Evolutionary conservation across 148 eudicot species (phyloP).

Genomic region (Pharnaceum exiguum): DNA sequence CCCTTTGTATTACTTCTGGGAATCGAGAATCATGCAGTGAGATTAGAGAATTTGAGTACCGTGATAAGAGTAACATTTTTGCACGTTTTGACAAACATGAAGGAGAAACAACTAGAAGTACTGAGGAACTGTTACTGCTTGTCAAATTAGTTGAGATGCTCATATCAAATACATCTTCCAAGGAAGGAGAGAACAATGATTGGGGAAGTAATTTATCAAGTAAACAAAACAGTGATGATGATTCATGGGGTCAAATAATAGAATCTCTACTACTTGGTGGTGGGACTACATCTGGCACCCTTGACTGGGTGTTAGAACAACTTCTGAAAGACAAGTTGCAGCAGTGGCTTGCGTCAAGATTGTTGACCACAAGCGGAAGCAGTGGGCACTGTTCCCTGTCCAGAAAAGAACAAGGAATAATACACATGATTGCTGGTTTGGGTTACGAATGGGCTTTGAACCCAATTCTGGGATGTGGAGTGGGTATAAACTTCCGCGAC

Average conservation of each 20-base stretch:
- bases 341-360: slow-evolving; percentile 61
- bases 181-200: slow-evolving; percentile 34
- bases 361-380: slow-evolving; percentile 13
- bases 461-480: slow-evolving; percentile 65
- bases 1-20: slow-evolving; percentile 68
- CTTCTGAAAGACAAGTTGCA: slow-evolving; percentile 81
- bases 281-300: slow-evolving; percentile 44
- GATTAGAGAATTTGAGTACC: slow-evolving; percentile 85
- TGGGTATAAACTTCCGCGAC: slow-evolving; percentile 83
- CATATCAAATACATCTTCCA: slow-evolving; percentile 31
- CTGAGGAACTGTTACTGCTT: slow-evolving; percentile 71
- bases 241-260: slow-evolving; percentile 56
- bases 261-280: slow-evolving; percentile 56
- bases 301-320: slow-evolving; percentile 75
- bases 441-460: slow-evolving; percentile 93
- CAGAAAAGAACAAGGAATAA: slow-evolving; percentile 85
- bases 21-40: slow-evolving; percentile 84
- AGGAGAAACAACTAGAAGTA: slow-evolving; percentile 37
- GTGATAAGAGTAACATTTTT: slow-evolving; percentile 31
- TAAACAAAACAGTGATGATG: slow-evolving; percentile 37
- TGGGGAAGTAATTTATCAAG: slow-evolving; percentile 26
- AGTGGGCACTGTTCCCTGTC: slow-evolving; percentile 53
- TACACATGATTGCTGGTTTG: slow-evolving; percentile 87
- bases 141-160: slow-evolving; percentile 71
- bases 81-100: slow-evolving; percentile 28